Conservation (phyloP, 805 yeast genomes). For the Scheffersomyces lignosus region DNA sequence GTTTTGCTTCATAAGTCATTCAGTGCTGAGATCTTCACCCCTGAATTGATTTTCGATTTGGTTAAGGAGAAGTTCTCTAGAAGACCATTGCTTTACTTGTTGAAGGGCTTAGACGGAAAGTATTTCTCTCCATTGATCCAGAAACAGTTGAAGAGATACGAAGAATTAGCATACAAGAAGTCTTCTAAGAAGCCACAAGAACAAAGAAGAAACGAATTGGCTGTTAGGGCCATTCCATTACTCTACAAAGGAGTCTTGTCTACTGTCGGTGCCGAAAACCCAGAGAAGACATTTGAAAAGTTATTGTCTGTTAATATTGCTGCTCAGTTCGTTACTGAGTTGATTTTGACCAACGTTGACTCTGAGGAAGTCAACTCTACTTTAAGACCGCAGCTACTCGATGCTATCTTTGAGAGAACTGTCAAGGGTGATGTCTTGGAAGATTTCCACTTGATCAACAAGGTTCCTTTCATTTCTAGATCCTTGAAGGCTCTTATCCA, state of each 20-base stretch:
- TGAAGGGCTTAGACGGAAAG: conserved; percentile 76
- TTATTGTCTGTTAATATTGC: conserved; percentile 72
- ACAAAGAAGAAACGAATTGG: conserved; percentile 70
- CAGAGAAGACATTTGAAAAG: conserved; percentile 45
- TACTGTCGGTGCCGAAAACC: conserved; percentile 20
- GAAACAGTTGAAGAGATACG: conserved; percentile 60
- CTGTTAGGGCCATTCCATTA: conserved; percentile 62
- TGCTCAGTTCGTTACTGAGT: conserved; percentile 78
- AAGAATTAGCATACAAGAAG: conserved; percentile 51
- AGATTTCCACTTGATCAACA: conserved; percentile 66
- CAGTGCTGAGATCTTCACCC: conserved; percentile 50
- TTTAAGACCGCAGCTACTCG: conserved; percentile 50
- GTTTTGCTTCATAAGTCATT: conserved; percentile 77
- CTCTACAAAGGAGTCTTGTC: conserved; percentile 54
- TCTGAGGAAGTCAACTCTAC: conserved; percentile 38
- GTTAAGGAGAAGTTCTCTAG: conserved; percentile 76
- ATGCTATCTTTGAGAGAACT: conserved; percentile 53
- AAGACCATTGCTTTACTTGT: conserved; percentile 81
- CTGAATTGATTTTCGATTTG: conserved; percentile 52
- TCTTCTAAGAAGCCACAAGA: conserved; percentile 87
- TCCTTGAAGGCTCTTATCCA: conserved; percentile 74
- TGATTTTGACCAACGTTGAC: conserved; percentile 57
- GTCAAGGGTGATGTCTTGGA: conserved; percentile 66
- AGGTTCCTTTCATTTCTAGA: conserved; percentile 70
- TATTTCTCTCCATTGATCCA: conserved; percentile 73